phyloP scores from a whole-genome alignment of 331 rosid species.

The Quercus lobata region DNA sequence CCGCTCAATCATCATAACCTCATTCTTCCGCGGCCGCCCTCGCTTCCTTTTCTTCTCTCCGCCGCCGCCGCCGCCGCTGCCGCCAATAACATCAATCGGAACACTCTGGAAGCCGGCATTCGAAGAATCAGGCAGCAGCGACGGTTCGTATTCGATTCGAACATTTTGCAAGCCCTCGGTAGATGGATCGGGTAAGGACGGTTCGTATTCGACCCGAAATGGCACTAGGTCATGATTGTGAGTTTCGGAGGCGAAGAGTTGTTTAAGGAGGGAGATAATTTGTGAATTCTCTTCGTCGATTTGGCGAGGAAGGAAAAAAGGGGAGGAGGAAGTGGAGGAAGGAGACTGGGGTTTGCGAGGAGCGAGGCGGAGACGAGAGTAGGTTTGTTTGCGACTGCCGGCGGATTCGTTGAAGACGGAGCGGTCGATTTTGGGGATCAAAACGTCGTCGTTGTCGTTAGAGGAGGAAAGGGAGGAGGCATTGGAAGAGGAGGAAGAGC shows the following conservation, averaged over 20 bases:
- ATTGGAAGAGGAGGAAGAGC: constrained; percentile 22
- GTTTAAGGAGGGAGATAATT: constrained; percentile 42
- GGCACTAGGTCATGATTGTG: constrained; percentile 27
- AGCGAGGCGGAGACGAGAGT: constrained; percentile 67
- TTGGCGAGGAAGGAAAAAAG: constrained; percentile 22
- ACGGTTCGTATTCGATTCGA: no score
- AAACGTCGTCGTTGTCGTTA: constrained; percentile 39
- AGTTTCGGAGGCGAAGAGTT: constrained; percentile 56
- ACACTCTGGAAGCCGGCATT: background rate
- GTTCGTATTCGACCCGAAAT: constrained; percentile 19
- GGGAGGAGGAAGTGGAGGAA: constrained; percentile 21
- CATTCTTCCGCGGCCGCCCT: constrained; percentile 25
- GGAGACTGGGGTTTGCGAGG: constrained; percentile 46
- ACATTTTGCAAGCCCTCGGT: no score
- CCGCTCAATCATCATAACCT: background rate
- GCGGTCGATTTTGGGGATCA: constrained; percentile 83
- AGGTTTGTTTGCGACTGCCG: constrained; percentile 91
- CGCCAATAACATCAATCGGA: constrained; percentile 21
- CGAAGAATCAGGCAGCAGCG: background rate
- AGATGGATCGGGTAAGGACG: no score
- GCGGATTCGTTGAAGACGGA: constrained; percentile 89
- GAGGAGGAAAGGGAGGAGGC: constrained; percentile 12
- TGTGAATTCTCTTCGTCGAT: constrained; percentile 40
- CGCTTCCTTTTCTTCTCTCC: constrained; percentile 25
- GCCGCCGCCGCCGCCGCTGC: background rate